Conservation (phyloP, 2,329 filamentous ascomycete species). For the Aspergillus viridinutans region DNA sequence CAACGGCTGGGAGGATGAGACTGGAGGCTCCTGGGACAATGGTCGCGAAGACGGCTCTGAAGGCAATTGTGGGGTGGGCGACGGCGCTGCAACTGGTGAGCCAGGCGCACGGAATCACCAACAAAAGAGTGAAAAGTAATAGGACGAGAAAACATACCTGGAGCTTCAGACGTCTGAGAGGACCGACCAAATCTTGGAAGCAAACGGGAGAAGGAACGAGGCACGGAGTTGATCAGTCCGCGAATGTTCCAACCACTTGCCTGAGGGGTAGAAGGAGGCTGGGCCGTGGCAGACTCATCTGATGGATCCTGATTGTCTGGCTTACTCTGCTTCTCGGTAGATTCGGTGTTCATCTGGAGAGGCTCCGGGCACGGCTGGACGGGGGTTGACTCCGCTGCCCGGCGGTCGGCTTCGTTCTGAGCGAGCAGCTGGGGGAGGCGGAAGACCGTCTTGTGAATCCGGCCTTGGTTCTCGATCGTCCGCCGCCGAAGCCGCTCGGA, state of each 20-base stretch:
- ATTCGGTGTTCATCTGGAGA: conserved; percentile 7
- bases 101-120: background rate
- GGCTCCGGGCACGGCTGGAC: conserved; percentile 6
- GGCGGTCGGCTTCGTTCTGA: conserved; percentile 27
- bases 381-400: conserved; percentile 5
- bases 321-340: conserved; percentile 5
- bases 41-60: background rate
- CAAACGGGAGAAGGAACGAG: conserved; percentile 25
- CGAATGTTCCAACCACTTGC: conserved; percentile 27
- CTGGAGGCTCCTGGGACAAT: background rate
- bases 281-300: conserved; percentile 3
- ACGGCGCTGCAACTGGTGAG: background rate
- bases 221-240: conserved; percentile 28
- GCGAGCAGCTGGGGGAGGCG: conserved; percentile 30
- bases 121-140: background rate
- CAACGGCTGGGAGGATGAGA: background rate
- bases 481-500: conserved; percentile 28
- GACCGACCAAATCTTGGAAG: conserved; percentile 18
- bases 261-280: conserved; percentile 20
- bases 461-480: conserved; percentile 25
- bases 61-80: background rate
- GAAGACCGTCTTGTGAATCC: conserved; percentile 32
- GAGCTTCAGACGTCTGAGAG: conserved; percentile 9
- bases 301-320: background rate
- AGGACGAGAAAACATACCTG: conserved; percentile 8